Conservation (phyloP, 192 early-diverging fungal genomes). For the Backusella circina region DNA sequence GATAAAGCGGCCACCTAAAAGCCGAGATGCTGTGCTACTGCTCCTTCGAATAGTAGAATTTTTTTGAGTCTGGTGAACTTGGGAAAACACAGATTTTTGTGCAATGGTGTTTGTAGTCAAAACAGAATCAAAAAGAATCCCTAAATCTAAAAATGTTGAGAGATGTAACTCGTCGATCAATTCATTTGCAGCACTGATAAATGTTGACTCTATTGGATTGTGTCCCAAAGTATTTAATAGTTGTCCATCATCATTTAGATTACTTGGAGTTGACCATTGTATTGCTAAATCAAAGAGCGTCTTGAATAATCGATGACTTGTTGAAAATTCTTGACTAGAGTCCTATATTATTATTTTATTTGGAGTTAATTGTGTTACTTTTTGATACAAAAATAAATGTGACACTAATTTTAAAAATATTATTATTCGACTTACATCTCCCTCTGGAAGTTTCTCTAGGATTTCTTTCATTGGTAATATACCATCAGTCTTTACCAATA, state of each 20-base stretch:
- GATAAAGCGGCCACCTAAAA: neutral
- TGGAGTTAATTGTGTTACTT: neutral
- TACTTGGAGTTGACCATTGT: conserved; percentile 11
- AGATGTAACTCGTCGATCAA: conserved; percentile 3
- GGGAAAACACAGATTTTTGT: conserved; percentile 1
- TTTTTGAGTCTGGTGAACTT: neutral
- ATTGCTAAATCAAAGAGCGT: conserved; percentile 8
- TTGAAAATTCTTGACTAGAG: neutral
- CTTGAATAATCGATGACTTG: conserved; percentile 12
- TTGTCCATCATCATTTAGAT: neutral
- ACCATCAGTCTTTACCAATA: conserved; percentile 36
- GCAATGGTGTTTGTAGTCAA: conserved; percentile 21
- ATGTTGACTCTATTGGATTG: neutral
- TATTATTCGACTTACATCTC: conserved; percentile 15
- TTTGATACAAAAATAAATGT: neutral
- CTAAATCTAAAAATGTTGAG: conserved; percentile 7
- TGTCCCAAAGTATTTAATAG: neutral
- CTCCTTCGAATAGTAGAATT: neutral
- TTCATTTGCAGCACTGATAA: conserved; percentile 8
- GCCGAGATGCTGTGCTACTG: neutral
- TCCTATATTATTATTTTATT: neutral
- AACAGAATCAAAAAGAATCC: conserved; percentile 13
- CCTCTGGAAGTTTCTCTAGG: neutral
- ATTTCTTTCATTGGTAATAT: conserved; percentile 36
- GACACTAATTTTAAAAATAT: neutral